phyloP scores from a whole-genome alignment of 805 yeast species.

The Blastobotrys mokoenaii region DNA sequence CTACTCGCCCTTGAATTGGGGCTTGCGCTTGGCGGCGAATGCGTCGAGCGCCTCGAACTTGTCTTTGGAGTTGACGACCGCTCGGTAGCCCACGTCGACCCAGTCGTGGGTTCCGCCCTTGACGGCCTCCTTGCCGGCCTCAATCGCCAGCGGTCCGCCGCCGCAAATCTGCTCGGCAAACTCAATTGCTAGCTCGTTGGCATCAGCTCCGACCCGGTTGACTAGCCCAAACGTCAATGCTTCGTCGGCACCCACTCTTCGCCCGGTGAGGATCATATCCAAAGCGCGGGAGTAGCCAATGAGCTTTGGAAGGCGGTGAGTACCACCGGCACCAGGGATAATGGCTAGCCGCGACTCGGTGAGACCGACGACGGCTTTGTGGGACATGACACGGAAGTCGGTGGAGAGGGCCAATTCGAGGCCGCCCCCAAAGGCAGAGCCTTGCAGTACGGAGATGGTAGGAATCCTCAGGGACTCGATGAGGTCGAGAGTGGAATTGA shows the following conservation, averaged over 20 bases:
- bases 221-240: constrained; percentile 34
- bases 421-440: constrained; percentile 39
- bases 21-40: constrained; percentile 31
- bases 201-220: constrained; percentile 19
- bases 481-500: constrained; percentile 26
- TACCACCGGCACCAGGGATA: constrained; percentile 48
- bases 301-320: constrained; percentile 41
- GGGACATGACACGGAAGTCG: constrained; percentile 33
- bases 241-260: constrained; percentile 28
- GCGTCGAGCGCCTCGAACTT: constrained; percentile 33
- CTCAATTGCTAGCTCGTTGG: constrained; percentile 20
- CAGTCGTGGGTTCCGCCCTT: constrained; percentile 20
- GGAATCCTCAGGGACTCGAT: constrained; percentile 30
- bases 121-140: constrained; percentile 25
- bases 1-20: constrained; percentile 22
- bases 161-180: constrained; percentile 21
- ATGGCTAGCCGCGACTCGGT: constrained; percentile 38
- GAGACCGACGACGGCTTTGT: constrained; percentile 31
- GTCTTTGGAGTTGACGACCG: constrained; percentile 25
- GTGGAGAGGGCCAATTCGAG: constrained; percentile 35
- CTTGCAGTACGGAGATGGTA: constrained; percentile 37
- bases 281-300: constrained; percentile 44
- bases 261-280: constrained; percentile 39
- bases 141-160: constrained; percentile 26
- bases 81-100: constrained; percentile 20